Evolutionary conservation across 1,284 basidiomycete species (phyloP), one percentile per base, ranked within the genome.

Genomic region (Nidula niveotomentosa): DNA sequence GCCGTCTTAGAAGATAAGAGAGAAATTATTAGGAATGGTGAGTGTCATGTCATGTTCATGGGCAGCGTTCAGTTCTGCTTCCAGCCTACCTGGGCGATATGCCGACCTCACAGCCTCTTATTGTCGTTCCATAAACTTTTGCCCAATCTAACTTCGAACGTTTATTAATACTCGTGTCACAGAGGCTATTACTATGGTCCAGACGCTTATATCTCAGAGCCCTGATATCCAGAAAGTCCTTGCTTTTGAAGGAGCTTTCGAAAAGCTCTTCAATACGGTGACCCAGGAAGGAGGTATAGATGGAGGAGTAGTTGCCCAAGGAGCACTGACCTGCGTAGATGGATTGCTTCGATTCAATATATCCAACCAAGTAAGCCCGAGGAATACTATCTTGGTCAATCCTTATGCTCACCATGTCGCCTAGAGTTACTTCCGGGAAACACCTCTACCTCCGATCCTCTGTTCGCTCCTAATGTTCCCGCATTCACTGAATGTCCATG

Each of bases 341-440:
- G 84, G 84, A 5, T 76, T 99, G 33, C 76, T 99, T 57, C 81
- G 93, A 30, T 96, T 94, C 77, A 98, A 99, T 69, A 86, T 90
- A 30, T 96, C 95, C 3, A 99, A 98, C 72, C 95, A 97, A 79
- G 94, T 92, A 61, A 55, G 83, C 66, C 15, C 36, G 10, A 37
- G n/a, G n/a, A 37, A 36, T 30, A 37, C 15, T 7, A 0, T 8
- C 54, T 41, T 9, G 54, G 52, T 44, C 37, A 48, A 53, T 62
- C 10, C 47, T 10, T 34, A 33, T 56, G 46, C 53, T 53, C 48
- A 62, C 30, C 35, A 54, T 43, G n/a, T 35, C 58, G 45, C 17
- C 44, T 66, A 97, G 93, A 98, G 95, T 69, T 98, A 98, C 77
- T 98, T 99, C 76, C 89, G 94, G 55, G 96, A 97, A 75, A 93